Base-by-base conservation (phyloP, 1,139 yeast genomes). In the Zygosaccharomyces pseudobailii region DNA sequence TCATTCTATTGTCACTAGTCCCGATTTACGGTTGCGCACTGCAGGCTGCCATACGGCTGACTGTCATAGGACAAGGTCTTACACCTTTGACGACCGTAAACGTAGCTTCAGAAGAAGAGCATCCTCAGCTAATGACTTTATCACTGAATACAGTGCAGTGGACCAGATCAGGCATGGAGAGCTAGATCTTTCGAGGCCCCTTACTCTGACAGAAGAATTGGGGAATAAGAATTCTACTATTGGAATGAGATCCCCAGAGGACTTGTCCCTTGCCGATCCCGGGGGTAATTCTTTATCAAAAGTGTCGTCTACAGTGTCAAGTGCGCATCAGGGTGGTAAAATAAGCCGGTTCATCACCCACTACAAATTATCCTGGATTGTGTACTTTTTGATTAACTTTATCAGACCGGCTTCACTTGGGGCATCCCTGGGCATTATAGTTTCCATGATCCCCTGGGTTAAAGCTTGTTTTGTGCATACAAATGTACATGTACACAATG, bases 361-460 rank as follows among this genome's bases (percentile, higher is more conserved):
- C 35, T 45, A 61, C 48, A 55, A 52, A n/a, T 40, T 63, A 22
- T 56, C 55, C 6, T 62, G 65, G 66, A 33, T 56, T 1, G 43
- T 53, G 6, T 69, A 67, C 46, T 54, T 70, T 24, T 32, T 66
- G 1, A 71, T 74, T 53, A 84, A 82, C 64, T 73, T 82, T 50
- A 59, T 71, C 34, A 73, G 84, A 6, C 87, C 87, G 2, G 73
- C 76, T 24, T 80, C 87, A 0, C 53, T 77, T 4, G 68, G 85
- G 1, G 72, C 83, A 36, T 65, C 82, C 1, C 49, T 75, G 0
- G 73, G 85, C 10, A 67, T 83, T 31, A 71, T 72, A 2, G 70
- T 79, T 27, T 76, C 85, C 6, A 78, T 84, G 84, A 71, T n/a
- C 6, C 90, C 90, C 0, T 86, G 89, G 70, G 70, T 83, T 13